Conservation (phyloP, 805 yeast genomes). For the Novakomyces olei region DNA sequence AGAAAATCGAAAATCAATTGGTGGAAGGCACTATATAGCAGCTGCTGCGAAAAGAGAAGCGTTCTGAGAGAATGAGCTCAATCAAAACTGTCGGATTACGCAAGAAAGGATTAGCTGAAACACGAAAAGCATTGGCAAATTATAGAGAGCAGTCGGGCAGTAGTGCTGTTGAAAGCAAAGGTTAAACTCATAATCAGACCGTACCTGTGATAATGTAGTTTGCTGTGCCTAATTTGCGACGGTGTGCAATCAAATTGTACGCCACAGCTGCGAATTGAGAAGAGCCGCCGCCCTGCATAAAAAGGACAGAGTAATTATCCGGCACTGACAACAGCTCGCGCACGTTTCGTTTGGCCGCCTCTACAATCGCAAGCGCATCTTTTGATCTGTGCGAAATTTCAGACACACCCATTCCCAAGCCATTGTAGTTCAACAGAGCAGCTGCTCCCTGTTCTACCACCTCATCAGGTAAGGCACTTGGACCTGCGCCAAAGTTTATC, state of each 20-base stretch:
- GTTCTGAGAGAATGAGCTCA: too few relatives aligned
- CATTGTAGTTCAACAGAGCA: slow-evolving; percentile 54
- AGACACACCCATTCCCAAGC: slow-evolving; percentile 66
- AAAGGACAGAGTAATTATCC: slow-evolving; percentile 81
- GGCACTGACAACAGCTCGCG: slow-evolving; percentile 50
- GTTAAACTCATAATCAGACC: too few relatives aligned
- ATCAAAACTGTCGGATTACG: too few relatives aligned
- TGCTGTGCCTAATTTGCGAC: slow-evolving; percentile 39
- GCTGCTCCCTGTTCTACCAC: slow-evolving; percentile 75
- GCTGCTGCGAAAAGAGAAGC: too few relatives aligned
- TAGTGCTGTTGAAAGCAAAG: too few relatives aligned
- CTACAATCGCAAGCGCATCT: slow-evolving; percentile 56
- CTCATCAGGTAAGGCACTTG: slow-evolving; percentile 67
- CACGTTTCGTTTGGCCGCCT: slow-evolving; percentile 50
- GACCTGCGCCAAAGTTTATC: slow-evolving; percentile 90
- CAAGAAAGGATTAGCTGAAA: too few relatives aligned
- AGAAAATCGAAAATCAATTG: too few relatives aligned
- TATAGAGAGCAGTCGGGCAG: too few relatives aligned
- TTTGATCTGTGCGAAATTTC: slow-evolving; percentile 90
- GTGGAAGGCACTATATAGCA: too few relatives aligned
- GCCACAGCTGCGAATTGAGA: slow-evolving; percentile 80
- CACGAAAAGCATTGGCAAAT: too few relatives aligned
- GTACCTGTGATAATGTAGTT: slow-evolving; percentile 83
- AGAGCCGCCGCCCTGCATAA: slow-evolving; percentile 96
- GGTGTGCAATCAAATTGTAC: slow-evolving; percentile 57